Evolutionary conservation across 2,329 filamentous ascomycete species (phyloP).

Genomic region (Paraconiothyrium brasiliense): DNA sequence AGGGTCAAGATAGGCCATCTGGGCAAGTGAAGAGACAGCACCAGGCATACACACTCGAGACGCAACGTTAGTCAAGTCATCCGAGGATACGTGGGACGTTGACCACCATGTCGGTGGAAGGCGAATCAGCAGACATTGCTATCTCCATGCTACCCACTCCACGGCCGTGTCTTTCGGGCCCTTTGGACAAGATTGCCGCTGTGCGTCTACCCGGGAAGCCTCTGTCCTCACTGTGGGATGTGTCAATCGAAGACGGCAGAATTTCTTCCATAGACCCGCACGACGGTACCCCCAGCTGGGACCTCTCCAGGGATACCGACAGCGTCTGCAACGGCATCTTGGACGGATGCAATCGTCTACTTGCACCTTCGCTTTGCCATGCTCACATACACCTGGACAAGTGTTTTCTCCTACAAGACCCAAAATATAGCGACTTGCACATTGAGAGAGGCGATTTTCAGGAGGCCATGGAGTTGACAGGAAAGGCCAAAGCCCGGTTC

Average conservation of each 20-base stretch:
- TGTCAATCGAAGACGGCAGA: conserved; percentile 44
- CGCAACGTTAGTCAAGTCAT: conserved; percentile 21
- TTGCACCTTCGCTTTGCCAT: conserved; percentile 70
- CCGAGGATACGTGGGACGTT: not conserved
- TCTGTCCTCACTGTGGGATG: conserved; percentile 47
- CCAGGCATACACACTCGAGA: conserved; percentile 35
- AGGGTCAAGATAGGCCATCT: not conserved
- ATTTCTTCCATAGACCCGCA: conserved; percentile 49
- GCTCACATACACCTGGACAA: conserved; percentile 79
- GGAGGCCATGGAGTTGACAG: conserved; percentile 70
- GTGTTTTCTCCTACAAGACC: conserved; percentile 67
- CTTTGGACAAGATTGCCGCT: conserved; percentile 40
- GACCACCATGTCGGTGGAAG: conserved; percentile 27
- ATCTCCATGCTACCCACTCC: not conserved
- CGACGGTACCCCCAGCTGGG: conserved; percentile 20
- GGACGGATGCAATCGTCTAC: conserved; percentile 52
- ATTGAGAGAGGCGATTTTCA: conserved; percentile 69
- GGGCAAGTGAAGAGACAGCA: not conserved
- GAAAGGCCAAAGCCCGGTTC: conserved; percentile 70
- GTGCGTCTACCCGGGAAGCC: conserved; percentile 47
- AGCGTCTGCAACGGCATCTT: conserved; percentile 55
- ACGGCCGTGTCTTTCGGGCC: conserved; percentile 18
- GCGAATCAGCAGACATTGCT: conserved; percentile 10
- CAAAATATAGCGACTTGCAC: conserved; percentile 68
- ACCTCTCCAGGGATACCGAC: conserved; percentile 19